Base-by-base conservation (phyloP, 2,329 filamentous ascomycete species). In the Neonectria hederae region DNA sequence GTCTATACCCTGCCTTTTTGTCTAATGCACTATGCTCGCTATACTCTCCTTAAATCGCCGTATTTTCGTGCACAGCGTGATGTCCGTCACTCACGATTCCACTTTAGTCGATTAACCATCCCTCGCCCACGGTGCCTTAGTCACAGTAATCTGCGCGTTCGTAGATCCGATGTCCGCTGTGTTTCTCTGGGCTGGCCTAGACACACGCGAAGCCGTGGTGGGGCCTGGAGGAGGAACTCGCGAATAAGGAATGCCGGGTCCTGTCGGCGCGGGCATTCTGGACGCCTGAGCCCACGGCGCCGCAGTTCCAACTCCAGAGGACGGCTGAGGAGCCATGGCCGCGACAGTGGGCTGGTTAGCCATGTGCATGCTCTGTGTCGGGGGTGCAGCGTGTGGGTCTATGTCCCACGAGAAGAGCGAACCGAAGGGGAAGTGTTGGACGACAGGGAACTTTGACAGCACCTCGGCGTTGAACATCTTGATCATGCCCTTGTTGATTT, bases 391-490 rank as follows among this genome's bases (percentile, higher is more conserved):
- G 58, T 86, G 81, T 0, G 90, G 90, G 74, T 94, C 90, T 51
- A 77, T 80, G 2, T 92, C 89, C 90, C 91, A 95, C 40, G 86
- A 87, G 75, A 95, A 93, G n/a, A 96, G 81, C 6, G 89, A 91
- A 26, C 92, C 92, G 70, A 96, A 95, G 3, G 86, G 87, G 70
- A 96, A 98, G 79, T 99, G 96, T 79, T 99, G 96, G n/a, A 99
- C 93, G 3, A 99, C 96, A 3, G 96, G 96, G 75, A 97, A 97
- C 78, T 99, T 99, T 42, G 92, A 93, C 14, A 99, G 84, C 3
- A 99, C 96, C 81, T 99, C 96, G 19, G 93, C 96, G 70, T 97
- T 94, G 82, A 95, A 99, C 96, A 99, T 99, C 80, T 98, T 99
- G 74, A 99, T 89, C 96, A 99, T 98, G 55, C 96, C 96, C 90